Percentiles rank a stretch among this genome's conserved stretches.
Evolutionary conservation across 208 protist genomes (phyloP).

Genomic region (Wallacemonas sp.): DNA sequence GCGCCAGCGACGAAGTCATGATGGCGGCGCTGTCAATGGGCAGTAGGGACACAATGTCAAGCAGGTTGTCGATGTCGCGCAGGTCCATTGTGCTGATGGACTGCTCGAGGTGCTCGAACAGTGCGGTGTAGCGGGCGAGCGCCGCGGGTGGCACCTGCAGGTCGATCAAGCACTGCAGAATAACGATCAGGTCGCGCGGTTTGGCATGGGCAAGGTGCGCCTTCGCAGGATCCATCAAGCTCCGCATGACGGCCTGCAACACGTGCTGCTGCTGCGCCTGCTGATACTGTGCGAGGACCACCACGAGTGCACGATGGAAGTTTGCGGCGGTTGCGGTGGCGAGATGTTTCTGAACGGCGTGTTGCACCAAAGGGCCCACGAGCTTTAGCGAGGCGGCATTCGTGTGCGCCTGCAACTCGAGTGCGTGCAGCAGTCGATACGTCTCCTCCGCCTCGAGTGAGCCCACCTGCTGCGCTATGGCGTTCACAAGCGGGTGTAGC

Average conservation of each 20-base stretch:
- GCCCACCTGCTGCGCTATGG: constrained; percentile 39
- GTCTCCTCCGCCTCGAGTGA: constrained; percentile 52
- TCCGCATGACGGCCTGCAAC: neutral
- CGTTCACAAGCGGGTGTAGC: constrained; percentile 68
- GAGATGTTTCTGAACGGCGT: constrained; percentile 37
- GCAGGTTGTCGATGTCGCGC: constrained; percentile 40
- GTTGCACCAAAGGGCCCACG: constrained; percentile 36
- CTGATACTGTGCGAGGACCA: constrained; percentile 14
- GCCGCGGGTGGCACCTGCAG: constrained; percentile 12
- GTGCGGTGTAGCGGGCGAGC: constrained; percentile 59
- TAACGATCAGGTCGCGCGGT: neutral
- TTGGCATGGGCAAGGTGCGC: neutral
- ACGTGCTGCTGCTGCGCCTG: neutral
- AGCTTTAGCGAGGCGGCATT: constrained; percentile 55
- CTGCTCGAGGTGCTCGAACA: constrained; percentile 36
- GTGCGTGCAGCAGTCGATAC: constrained; percentile 46
- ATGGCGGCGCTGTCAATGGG: constrained; percentile 43
- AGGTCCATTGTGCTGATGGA: constrained; percentile 50
- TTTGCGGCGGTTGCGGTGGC: constrained; percentile 17
- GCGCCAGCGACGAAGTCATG: constrained; percentile 65
- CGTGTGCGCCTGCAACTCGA: constrained; percentile 72
- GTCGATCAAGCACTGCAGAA: constrained; percentile 3
- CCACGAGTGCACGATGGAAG: constrained; percentile 71
- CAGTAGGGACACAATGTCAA: constrained; percentile 76
- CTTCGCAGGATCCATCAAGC: neutral